Base-by-base conservation (phyloP, 2,329 filamentous ascomycete species). In the Aureobasidium sp. region DNA sequence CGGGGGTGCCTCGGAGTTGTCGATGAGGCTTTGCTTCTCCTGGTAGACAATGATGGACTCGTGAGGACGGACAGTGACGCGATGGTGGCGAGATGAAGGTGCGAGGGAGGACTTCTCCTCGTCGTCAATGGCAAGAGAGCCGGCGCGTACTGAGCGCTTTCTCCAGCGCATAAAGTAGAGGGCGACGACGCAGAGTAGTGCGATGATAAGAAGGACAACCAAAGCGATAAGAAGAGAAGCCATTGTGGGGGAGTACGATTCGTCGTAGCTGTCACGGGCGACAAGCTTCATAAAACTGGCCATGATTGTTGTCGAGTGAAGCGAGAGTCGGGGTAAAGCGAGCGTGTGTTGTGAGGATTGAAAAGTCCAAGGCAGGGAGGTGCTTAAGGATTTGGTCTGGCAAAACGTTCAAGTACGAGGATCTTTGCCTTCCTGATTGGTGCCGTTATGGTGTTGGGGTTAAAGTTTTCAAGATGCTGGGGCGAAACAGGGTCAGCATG, bases 191-290 rank as follows among this genome's bases (percentile, higher is more conserved):
- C 91, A 80, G 52, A 87, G 72, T 34, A 96, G 80, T 64, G 83
- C 86, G 69, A 93, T 75, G 68, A 95, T 84, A 68, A 93, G 79
- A 49, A 99, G 81, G 66, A 87, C 86, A 68, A 97, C 81, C 61
- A 97, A 83, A 63, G 85, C 83, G 69, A 96, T 88, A 72, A 96
- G 79, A 47, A 96, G 84, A 71, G 90, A 86, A 73, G 92, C 81
- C 78, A 89, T 86, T 49, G 83, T 81, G 41, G 77, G 76, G 64
- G 80, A 84, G 68, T 88, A 78, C 68, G 79, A 77, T 63, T 76
- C 76, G 68, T 75, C 68, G 64, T 69, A 67, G 66, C 76, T 70
- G 71, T 79, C 77, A 67, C 85, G 82, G 70, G 77, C 74, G 68
- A 81, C 77, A 66, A 87, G 70, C 61, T 72, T 68, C 61, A 71